Conservation (phyloP, 768 basidiomycete species). For the Coprinopsis cinerea region DNA sequence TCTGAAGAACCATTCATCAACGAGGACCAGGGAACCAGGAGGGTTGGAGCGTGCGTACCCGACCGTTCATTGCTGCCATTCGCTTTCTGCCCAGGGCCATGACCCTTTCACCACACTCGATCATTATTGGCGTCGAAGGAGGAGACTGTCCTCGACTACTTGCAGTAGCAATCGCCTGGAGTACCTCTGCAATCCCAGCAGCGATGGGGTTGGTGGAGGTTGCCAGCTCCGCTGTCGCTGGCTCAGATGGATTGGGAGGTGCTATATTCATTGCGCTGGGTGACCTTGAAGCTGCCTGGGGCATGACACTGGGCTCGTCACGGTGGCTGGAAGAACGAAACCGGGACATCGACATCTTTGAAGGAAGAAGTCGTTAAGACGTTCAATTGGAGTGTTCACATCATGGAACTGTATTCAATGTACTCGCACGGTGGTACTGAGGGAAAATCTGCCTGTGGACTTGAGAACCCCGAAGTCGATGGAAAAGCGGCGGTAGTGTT, state of each 20-base stretch:
- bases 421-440: too few species aligned
- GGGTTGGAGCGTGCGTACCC: constrained; percentile 17
- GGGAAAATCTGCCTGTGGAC: too few species aligned
- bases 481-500: too few species aligned
- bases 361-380: too few species aligned
- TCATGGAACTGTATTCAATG: too few species aligned
- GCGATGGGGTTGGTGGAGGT: constrained; percentile 23
- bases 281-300: not conserved
- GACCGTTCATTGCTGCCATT: constrained; percentile 26
- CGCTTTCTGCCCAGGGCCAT: constrained; percentile 31
- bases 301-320: too few species aligned
- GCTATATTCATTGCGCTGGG: not conserved
- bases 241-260: constrained; percentile 13
- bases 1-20: constrained; percentile 15
- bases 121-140: constrained; percentile 23
- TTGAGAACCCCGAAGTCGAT: too few species aligned
- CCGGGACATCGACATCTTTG: not conserved
- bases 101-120: constrained; percentile 24
- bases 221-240: constrained; percentile 15
- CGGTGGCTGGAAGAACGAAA: too few species aligned
- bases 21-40: not conserved
- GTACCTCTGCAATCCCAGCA: constrained; percentile 27
- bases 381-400: too few species aligned
- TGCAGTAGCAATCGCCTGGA: constrained; percentile 22
- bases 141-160: constrained; percentile 11